phyloP scores from a whole-genome alignment of 2,329 filamentous ascomycete genomes.

The Colletotrichum acutatum region DNA sequence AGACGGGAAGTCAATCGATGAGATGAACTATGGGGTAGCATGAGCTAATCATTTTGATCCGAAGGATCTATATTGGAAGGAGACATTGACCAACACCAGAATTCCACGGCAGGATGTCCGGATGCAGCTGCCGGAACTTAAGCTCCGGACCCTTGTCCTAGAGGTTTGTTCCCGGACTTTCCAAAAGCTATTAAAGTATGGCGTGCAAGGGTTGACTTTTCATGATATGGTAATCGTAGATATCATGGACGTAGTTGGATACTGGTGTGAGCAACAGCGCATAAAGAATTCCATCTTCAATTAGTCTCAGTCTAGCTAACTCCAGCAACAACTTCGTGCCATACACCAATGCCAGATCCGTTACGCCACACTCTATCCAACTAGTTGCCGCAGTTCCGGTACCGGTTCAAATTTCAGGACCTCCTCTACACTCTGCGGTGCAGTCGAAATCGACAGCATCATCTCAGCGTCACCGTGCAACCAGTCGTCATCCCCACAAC shows the following conservation, averaged over 20 bases:
- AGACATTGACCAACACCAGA: no score
- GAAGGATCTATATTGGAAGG: background rate
- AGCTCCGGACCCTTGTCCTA: conserved; percentile 12
- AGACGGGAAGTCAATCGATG: background rate
- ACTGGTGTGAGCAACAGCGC: no score
- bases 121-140: conserved; percentile 2
- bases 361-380: background rate
- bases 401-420: background rate
- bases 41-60: background rate
- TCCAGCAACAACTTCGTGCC: background rate
- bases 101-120: background rate
- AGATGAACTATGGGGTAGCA: conserved; percentile 1
- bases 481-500: no score
- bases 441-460: no score
- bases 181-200: no score
- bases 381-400: background rate
- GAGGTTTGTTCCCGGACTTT: background rate
- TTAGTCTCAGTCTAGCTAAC: background rate
- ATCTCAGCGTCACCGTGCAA: no score
- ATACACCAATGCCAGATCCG: background rate
- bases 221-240: background rate
- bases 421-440: no score
- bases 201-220: background rate
- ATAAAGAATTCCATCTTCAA: background rate
- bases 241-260: background rate